Evolutionary conservation across 1,139 yeast species (phyloP).

Genomic region (Ashbya aceris): DNA sequence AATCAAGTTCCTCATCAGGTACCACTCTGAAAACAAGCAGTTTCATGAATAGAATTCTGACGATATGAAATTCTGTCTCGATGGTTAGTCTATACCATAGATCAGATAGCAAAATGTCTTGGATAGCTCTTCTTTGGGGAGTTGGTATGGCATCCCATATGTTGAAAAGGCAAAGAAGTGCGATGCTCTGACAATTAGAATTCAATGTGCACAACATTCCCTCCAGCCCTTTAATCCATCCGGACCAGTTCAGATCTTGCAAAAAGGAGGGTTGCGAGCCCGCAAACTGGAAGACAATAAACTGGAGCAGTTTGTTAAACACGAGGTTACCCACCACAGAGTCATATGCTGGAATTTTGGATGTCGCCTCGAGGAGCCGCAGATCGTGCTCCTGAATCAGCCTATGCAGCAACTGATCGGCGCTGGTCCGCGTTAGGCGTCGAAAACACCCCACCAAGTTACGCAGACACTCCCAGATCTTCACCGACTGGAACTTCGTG

Average conservation of each 20-base stretch:
- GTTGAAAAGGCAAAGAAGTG: constrained; percentile 23
- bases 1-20: constrained; percentile 6
- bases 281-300: constrained; percentile 16
- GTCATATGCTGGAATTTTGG: constrained; percentile 26
- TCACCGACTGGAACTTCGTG: constrained; percentile 18
- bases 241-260: constrained; percentile 17
- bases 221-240: constrained; percentile 19
- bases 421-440: background rate
- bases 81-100: constrained; percentile 16
- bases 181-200: constrained; percentile 21
- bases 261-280: constrained; percentile 13
- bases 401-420: constrained; percentile 2
- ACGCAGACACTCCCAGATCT: constrained; percentile 23
- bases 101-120: constrained; percentile 9
- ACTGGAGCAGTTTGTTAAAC: constrained; percentile 23
- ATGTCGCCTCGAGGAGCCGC: constrained; percentile 15
- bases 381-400: constrained; percentile 1
- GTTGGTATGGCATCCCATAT: constrained; percentile 22
- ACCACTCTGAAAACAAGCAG: constrained; percentile 19
- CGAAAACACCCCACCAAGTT: constrained; percentile 15
- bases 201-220: constrained; percentile 22
- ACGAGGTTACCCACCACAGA: constrained; percentile 19
- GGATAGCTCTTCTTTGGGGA: constrained; percentile 6
- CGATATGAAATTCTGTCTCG: constrained; percentile 17
- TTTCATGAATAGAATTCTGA: constrained; percentile 18